phyloP scores from a whole-genome alignment of 169 alveolate genomes.

The Babesia divergens region DNA sequence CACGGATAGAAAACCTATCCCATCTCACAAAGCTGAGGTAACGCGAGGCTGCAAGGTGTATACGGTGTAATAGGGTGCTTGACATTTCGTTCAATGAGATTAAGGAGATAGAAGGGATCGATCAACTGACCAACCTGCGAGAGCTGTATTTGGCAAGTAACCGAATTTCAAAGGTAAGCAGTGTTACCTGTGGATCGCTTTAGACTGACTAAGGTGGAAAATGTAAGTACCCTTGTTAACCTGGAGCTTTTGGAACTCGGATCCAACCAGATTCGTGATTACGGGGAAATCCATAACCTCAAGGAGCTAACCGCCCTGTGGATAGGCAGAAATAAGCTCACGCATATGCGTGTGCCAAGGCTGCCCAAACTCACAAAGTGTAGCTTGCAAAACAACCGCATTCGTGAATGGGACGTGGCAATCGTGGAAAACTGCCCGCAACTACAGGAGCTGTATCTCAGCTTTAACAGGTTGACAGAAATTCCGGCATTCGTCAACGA shows the following conservation, averaged over 20 bases:
- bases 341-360: slow-evolving; percentile 64
- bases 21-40: slow-evolving; percentile 72
- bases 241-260: slow-evolving; percentile 83
- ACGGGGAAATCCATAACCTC: slow-evolving; percentile 75
- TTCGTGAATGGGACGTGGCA: slow-evolving; percentile 68
- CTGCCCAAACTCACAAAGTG: slow-evolving; percentile 70
- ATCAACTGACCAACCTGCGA: slow-evolving; percentile 67
- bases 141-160: slow-evolving; percentile 82
- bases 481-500: slow-evolving; percentile 49
- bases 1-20: slow-evolving; percentile 72
- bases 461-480: slow-evolving; percentile 70
- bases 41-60: neutral
- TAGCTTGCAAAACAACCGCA: slow-evolving; percentile 79
- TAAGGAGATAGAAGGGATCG: slow-evolving; percentile 69
- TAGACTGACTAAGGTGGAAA: slow-evolving; percentile 66
- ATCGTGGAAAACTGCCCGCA: slow-evolving; percentile 55
- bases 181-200: neutral
- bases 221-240: slow-evolving; percentile 61
- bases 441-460: slow-evolving; percentile 72
- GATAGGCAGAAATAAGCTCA: slow-evolving; percentile 86
- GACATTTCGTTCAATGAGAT: slow-evolving; percentile 78
- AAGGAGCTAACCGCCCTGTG: slow-evolving; percentile 76
- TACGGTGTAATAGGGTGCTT: slow-evolving; percentile 47
- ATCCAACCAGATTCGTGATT: slow-evolving; percentile 77
- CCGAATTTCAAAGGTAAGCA: slow-evolving; percentile 70